Evolutionary conservation across 148 eudicot species (phyloP).

Genomic region (Beta vulgaris): DNA sequence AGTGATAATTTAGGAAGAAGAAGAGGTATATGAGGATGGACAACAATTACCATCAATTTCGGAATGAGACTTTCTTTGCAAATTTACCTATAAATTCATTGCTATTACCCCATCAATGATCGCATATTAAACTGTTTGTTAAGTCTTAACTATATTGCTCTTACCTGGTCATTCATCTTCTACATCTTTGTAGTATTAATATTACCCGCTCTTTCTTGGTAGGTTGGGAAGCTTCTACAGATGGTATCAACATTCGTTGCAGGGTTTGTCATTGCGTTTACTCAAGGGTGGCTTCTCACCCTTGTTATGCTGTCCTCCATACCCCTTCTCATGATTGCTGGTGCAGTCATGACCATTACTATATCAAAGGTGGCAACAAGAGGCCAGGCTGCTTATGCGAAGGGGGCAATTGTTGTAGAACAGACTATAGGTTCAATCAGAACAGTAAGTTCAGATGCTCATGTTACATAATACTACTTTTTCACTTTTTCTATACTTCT

Average conservation of each 20-base stretch:
- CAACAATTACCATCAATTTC: too few species aligned
- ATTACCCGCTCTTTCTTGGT: conserved; percentile 3
- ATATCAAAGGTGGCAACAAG: conserved; percentile 57
- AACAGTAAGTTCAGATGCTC: conserved; percentile 45
- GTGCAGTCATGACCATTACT: conserved; percentile 43
- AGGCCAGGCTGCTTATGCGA: conserved; percentile 67
- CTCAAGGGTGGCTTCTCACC: conserved; percentile 80
- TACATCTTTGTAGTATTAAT: not conserved
- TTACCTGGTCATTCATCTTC: not conserved
- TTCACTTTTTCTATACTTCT: not conserved
- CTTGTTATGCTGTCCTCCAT: conserved; percentile 62
- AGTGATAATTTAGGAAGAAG: too few species aligned
- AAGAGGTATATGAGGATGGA: too few species aligned
- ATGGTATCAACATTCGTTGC: conserved; percentile 57
- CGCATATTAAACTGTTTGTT: too few species aligned
- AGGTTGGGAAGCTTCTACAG: conserved; percentile 82
- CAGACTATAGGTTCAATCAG: conserved; percentile 80
- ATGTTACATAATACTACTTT: not conserved
- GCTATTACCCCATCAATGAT: too few species aligned
- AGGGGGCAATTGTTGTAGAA: conserved; percentile 68
- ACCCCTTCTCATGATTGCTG: conserved; percentile 55
- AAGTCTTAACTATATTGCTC: not conserved
- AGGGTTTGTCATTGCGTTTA: conserved; percentile 72
- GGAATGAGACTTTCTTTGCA: too few species aligned
- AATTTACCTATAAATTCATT: too few species aligned